A percentile compares a stretch with the other conserved stretches of the same genome.
phyloP scores from a whole-genome alignment of 208 protist species.

The Leishmania martiniquensis region DNA sequence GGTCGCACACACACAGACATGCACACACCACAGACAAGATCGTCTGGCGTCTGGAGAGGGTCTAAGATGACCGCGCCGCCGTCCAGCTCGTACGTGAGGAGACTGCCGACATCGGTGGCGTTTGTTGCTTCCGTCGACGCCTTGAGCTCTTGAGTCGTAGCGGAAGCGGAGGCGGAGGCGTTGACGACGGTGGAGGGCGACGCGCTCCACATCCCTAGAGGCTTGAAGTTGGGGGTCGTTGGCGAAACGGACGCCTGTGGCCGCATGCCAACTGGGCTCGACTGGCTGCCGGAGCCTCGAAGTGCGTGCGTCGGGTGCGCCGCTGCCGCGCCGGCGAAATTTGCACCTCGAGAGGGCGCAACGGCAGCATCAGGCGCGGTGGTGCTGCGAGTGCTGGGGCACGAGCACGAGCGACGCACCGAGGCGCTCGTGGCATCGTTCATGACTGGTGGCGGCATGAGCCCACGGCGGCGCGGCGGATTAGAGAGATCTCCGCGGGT shows the following conservation, averaged over 20 bases:
- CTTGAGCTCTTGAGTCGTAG: neutral
- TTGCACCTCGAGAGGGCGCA: neutral
- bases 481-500: neutral
- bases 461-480: neutral
- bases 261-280: neutral
- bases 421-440: neutral
- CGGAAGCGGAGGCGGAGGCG: neutral
- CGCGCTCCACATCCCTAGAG: conserved; percentile 3
- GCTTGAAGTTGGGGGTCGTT: neutral
- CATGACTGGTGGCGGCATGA: neutral
- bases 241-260: neutral
- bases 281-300: neutral
- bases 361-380: neutral
- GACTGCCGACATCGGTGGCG: neutral
- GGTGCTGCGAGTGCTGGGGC: conserved; percentile 4
- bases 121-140: too few species aligned
- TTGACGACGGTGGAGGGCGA: neutral
- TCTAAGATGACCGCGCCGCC: conserved; percentile 10
- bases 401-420: conserved; percentile 6
- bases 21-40: conserved; percentile 18
- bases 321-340: neutral
- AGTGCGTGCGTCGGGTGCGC: neutral
- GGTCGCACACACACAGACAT: conserved; percentile 15
- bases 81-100: conserved; percentile 17
- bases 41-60: conserved; percentile 1